phyloP scores from a whole-genome alignment of 371 early-diverging fungal genomes.

The Homolaphlyctis polyrhiza region DNA sequence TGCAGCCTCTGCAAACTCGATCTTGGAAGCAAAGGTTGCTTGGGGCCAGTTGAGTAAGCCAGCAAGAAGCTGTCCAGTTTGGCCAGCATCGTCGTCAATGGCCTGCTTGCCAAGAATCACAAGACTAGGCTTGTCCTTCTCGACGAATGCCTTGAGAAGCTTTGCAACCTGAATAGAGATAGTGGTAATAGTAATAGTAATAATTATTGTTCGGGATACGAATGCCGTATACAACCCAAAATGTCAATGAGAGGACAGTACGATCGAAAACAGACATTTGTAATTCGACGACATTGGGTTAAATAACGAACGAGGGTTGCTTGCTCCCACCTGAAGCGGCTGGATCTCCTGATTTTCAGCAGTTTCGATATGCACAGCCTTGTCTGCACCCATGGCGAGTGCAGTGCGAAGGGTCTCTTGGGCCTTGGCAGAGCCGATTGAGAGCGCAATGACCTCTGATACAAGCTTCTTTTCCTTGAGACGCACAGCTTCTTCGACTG shows the following conservation, averaged over 20 bases:
- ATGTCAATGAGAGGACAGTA: no score
- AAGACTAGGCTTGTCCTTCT: constrained; percentile 88
- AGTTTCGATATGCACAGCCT: constrained; percentile 90
- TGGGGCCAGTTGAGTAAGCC: constrained; percentile 91
- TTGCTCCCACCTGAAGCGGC: constrained; percentile 40
- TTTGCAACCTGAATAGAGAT: constrained; percentile 93
- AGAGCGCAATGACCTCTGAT: constrained; percentile 73
- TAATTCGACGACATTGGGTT: no score
- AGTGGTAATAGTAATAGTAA: no score
- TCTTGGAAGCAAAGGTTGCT: constrained; percentile 95
- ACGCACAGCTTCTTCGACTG: constrained; percentile 92
- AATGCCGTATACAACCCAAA: no score
- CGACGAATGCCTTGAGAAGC: constrained; percentile 77
- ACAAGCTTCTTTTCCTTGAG: constrained; percentile 75
- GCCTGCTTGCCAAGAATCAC: constrained; percentile 98
- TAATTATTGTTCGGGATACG: no score
- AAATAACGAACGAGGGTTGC: no score
- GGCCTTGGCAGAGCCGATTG: constrained; percentile 84
- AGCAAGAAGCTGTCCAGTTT: constrained; percentile 98
- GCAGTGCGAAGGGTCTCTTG: constrained; percentile 95
- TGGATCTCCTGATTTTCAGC: constrained; percentile 54
- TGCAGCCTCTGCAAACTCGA: constrained; percentile 63
- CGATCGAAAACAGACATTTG: no score
- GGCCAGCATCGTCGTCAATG: constrained; percentile 95
- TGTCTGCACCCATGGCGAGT: constrained; percentile 97